Evolutionary conservation across 768 basidiomycete genomes (phyloP), one percentile per base, ranked within the genome.

Genomic region (Termitomyces sp.): DNA sequence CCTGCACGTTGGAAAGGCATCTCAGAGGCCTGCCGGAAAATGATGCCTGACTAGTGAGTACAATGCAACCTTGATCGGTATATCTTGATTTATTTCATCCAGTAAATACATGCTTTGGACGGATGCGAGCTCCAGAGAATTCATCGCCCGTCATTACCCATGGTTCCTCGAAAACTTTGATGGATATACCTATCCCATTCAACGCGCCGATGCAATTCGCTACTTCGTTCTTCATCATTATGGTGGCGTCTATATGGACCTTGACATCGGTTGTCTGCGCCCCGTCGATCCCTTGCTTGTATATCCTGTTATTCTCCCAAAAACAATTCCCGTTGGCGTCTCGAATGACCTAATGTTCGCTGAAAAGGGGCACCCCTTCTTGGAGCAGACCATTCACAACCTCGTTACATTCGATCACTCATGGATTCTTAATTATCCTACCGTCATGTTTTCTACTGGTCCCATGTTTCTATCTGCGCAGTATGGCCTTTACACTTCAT

Each of bases 381-480:
- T 98, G 75, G 87, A 88, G 40, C 91, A 95, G 72, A 91, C 92
- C 51, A 95, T 98, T 62, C 90, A 95, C 75, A 92, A 90, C 69
- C 83, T 98, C 59, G 80, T 85, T 66, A 86, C 87, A 22, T 99
- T 96, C 69, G 92, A 98, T 74, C 92, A 96, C 70, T 83, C 85
- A 53, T 99, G 92, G 87, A 71, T 97, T 54, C 84, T 95, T 68
- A 97, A 98, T 73, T 99, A 99, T 65, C 97, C 97, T 33, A 99
- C 97, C 28, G 97, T 99, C 77, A 99, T 99, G 97, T 99, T 99
- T 75, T 94, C 94, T 54, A 99, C 97, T 0, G 96, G 96, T 1
- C 97, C 97, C 66, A 99, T 99, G 97, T 99, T 98, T 74, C 76
- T 99, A 13, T 98, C 95, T 0, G 86, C 88, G 3, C 93, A 97